These are phyloP conservation scores for Chlamydomonas incerta DNA, from an alignment of 139 green algal species.

Conservation along the genomic window DNA sequence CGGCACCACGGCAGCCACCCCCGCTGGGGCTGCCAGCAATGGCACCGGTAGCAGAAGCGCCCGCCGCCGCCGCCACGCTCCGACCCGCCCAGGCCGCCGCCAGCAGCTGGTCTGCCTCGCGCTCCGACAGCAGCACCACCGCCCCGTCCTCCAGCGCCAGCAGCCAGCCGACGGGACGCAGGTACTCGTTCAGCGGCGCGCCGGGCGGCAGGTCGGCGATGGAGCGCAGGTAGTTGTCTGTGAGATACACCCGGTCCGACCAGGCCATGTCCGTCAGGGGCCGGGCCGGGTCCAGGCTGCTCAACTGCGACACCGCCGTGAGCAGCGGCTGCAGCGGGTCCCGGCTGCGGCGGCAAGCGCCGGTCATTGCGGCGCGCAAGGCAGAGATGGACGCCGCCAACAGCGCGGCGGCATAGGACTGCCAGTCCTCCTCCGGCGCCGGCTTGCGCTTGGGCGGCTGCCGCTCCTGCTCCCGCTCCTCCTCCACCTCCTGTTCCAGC, in stretches of 20 bases:
- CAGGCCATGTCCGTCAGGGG: neutral
- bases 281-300: neutral
- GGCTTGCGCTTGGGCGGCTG: conserved; percentile 34
- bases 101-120: conserved; percentile 64
- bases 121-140: conserved; percentile 63
- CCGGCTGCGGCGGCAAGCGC: too few species aligned
- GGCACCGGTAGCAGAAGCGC: too few species aligned
- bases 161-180: conserved; percentile 51
- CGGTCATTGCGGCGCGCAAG: neutral
- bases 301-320: neutral
- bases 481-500: conserved; percentile 63
- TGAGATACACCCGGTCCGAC: conserved; percentile 44
- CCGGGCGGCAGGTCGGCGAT: neutral
- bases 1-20: too few species aligned
- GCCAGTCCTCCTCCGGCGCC: conserved; percentile 50
- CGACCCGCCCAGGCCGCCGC: neutral
- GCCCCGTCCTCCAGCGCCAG: conserved; percentile 45
- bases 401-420: conserved; percentile 21
- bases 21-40: neutral
- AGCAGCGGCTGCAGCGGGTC: neutral
- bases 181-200: conserved; percentile 41
- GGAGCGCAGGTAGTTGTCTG: conserved; percentile 52
- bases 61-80: neutral
- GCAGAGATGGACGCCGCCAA: neutral
- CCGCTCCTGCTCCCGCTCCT: conserved; percentile 62